Evolutionary conservation across 2,329 filamentous ascomycete species (phyloP).

Genomic region (Exserohilum rostratum): DNA sequence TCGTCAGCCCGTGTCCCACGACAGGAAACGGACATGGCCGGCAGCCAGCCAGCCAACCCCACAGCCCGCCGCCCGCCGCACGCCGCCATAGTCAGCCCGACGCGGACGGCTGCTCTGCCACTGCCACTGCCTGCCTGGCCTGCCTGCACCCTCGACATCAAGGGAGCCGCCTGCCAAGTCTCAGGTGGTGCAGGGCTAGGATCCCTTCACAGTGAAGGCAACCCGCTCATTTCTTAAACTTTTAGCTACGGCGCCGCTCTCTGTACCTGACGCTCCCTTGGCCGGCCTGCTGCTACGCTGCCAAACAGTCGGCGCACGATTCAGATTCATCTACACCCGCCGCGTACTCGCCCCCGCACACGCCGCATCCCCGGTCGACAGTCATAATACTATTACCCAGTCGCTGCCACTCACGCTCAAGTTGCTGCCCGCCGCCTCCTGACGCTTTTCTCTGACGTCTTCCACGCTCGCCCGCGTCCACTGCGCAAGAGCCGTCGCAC

Average conservation of each 20-base stretch:
- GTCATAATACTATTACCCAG: constrained; percentile 3
- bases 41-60: neutral
- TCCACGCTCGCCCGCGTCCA: constrained; percentile 17
- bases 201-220: constrained; percentile 12
- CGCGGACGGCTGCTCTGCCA: too few species aligned
- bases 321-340: constrained; percentile 7
- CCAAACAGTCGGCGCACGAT: constrained; percentile 4
- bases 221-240: constrained; percentile 13
- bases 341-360: constrained; percentile 15
- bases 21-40: neutral
- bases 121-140: too few species aligned
- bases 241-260: constrained; percentile 11
- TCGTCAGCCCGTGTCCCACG: neutral
- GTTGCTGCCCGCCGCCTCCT: constrained; percentile 7
- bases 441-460: constrained; percentile 11
- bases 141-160: too few species aligned
- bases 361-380: constrained; percentile 13
- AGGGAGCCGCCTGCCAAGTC: neutral
- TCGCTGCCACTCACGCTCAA: neutral
- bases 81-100: too few species aligned
- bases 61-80: neutral
- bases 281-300: neutral
- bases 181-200: constrained; percentile 14
- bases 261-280: constrained; percentile 3
- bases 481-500: neutral